Evolutionary conservation across 1,139 yeast species (phyloP), one percentile per base, ranked within the genome.

Genomic region (Kodamaea plutei): DNA sequence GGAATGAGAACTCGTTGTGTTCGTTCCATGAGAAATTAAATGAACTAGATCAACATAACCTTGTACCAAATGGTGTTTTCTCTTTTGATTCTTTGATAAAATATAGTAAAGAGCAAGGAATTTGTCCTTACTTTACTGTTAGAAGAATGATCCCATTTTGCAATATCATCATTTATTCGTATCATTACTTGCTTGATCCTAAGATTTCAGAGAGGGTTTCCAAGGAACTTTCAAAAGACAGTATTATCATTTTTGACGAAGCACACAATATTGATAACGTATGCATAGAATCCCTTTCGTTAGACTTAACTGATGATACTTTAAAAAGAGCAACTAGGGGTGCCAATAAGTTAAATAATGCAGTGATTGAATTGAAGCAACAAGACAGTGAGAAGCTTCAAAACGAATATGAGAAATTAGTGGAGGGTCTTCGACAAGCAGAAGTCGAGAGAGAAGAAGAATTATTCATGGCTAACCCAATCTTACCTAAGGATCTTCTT

Each of bases 181-280:
- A 91, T 58, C 99, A 91, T 61, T 91, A 91, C 67, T 65, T 91
- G 42, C 69, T 91, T 43, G 99, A 91, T 56, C 99, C 99, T 16
- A 91, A 93, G 52, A 91, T 91, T 54, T 94, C 97, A 3, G 97
- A 89, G 42, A 67, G 98, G 36, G 98, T 91, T 15, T 89, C 97
- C 4, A 76, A 73, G 43, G 97, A 93, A 50, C 72, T 91, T 33
- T 84, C 95, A 10, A 87, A 89, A 46, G 98, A 91, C 52, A 76
- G 95, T 36, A 91, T 91, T 37, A 84, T 91, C 40, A 93, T 91
- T 29, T 91, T 91, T 53, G 99, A 91, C 61, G 99, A 91, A 61
- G 98, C 98, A 30, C 99, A 91, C 58, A 91, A 91, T 60, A 91
- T 91, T 36, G 98, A 91, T 70, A 91, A 91, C 66, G 99, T 91